These are phyloP conservation scores for Solanum corneliomulleri DNA, from an alignment of 257 asterid genomes.

Conservation along the genomic window DNA sequence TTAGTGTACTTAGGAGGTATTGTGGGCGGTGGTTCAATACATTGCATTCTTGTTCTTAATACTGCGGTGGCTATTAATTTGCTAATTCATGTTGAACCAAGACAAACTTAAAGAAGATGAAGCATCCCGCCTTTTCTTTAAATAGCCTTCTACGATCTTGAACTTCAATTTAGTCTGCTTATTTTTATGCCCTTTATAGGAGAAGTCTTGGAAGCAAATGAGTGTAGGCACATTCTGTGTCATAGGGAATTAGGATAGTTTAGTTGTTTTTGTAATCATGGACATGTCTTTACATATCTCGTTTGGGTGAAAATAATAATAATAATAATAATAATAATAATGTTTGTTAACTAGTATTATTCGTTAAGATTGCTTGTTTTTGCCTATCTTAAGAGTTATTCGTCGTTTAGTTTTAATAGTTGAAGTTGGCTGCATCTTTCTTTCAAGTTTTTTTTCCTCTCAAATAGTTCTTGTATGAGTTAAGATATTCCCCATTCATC, in stretches of 20 bases:
- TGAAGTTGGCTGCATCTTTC: no score
- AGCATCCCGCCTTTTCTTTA: neutral
- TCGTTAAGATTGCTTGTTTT: no score
- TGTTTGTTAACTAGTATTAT: no score
- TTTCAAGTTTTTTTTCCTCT: no score
- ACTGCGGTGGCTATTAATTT: neutral
- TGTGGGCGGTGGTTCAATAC: neutral
- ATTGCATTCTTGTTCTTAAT: neutral
- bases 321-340: no score
- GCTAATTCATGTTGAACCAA: neutral
- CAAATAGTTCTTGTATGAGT: no score
- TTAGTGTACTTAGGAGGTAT: neutral
- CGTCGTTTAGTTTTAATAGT: no score
- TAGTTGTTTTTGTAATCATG: neutral
- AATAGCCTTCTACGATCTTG: neutral
- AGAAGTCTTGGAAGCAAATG: neutral
- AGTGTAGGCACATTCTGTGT: neutral
- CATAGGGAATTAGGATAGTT: neutral
- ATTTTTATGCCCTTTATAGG: neutral
- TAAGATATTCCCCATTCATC: no score
- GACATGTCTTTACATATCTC: neutral
- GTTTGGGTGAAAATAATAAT: no score
- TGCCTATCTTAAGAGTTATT: no score
- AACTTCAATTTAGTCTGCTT: neutral
- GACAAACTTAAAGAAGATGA: neutral